Conservation (phyloP, 2,329 filamentous ascomycete genomes). For the Aaosphaeria pasadenensis region DNA sequence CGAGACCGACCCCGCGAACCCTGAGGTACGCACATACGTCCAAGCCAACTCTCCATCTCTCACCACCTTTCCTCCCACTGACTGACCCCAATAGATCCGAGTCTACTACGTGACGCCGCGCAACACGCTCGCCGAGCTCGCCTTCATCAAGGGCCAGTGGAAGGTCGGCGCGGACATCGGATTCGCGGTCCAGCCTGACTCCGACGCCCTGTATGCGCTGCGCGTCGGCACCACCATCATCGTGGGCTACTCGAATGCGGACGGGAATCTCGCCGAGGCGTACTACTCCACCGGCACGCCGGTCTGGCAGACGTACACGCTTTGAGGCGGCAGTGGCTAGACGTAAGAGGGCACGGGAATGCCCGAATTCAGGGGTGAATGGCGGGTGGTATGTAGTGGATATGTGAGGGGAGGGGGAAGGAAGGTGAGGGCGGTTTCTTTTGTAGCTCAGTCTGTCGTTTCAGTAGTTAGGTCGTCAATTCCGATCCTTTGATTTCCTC, state of each 20-base stretch:
- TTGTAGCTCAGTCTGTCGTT: not conserved
- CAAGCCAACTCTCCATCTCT: not conserved
- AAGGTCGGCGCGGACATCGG: constrained; percentile 1
- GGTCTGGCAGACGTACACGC: not conserved
- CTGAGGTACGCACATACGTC: not conserved
- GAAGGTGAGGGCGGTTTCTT: not conserved
- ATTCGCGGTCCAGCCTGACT: constrained; percentile 1
- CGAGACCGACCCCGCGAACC: not conserved
- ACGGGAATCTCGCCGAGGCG: constrained; percentile 2
- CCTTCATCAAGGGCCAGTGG: constrained; percentile 1
- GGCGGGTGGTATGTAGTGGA: not conserved
- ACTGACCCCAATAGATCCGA: constrained; percentile 1
- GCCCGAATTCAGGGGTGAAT: not conserved
- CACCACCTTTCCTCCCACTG: not conserved
- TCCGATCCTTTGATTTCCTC: too few species aligned
- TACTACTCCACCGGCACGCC: not conserved
- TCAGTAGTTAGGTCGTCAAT: too few species aligned
- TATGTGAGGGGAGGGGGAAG: not conserved
- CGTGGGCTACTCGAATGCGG: constrained; percentile 3
- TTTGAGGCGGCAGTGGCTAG: not conserved
- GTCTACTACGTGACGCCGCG: constrained; percentile 4
- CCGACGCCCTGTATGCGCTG: constrained; percentile 2
- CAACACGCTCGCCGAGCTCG: constrained; percentile 3
- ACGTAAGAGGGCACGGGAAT: not conserved
- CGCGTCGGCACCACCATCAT: not conserved